These are phyloP conservation scores for Alternaria brassicicola DNA, from an alignment of 2,329 filamentous ascomycete species.

Conservation along the genomic window DNA sequence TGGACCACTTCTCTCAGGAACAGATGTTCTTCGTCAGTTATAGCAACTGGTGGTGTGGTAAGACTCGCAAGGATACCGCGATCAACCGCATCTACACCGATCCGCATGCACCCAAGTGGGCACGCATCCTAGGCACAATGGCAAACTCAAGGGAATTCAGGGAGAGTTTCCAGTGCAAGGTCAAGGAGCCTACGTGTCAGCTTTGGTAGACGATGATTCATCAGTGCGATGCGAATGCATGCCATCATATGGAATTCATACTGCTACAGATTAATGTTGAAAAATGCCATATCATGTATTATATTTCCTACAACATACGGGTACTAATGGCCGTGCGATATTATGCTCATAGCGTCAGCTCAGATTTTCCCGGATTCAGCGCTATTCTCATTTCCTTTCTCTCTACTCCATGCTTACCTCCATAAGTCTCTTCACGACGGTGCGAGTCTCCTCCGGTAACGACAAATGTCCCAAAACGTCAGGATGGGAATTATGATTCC, in stretches of 20 bases:
- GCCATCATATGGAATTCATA: too few relatives aligned
- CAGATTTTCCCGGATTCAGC: neutral
- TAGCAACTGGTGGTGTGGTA: slow-evolving; percentile 70
- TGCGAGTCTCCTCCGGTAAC: slow-evolving; percentile 8
- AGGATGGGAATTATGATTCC: too few relatives aligned
- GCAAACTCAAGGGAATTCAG: slow-evolving; percentile 71
- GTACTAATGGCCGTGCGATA: neutral
- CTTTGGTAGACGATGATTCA: slow-evolving; percentile 62
- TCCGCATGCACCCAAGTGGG: slow-evolving; percentile 68
- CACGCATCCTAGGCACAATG: slow-evolving; percentile 65
- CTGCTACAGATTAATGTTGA: neutral
- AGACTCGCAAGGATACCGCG: slow-evolving; percentile 64
- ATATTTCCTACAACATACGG: neutral
- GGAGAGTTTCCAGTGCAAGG: slow-evolving; percentile 69
- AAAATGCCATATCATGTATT: neutral
- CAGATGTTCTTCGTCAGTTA: slow-evolving; percentile 74
- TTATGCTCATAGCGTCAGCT: neutral
- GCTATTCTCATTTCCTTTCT: neutral
- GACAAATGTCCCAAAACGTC: slow-evolving; percentile 18
- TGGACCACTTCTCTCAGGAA: slow-evolving; percentile 68
- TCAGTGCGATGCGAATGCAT: too few relatives aligned
- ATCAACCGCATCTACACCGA: slow-evolving; percentile 66
- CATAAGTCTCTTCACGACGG: neutral
- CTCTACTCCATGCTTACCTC: neutral
- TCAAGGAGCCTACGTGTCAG: slow-evolving; percentile 70